These are phyloP conservation scores for Primulina eburnea DNA, from an alignment of 257 asterid species.

Conservation along the genomic window DNA sequence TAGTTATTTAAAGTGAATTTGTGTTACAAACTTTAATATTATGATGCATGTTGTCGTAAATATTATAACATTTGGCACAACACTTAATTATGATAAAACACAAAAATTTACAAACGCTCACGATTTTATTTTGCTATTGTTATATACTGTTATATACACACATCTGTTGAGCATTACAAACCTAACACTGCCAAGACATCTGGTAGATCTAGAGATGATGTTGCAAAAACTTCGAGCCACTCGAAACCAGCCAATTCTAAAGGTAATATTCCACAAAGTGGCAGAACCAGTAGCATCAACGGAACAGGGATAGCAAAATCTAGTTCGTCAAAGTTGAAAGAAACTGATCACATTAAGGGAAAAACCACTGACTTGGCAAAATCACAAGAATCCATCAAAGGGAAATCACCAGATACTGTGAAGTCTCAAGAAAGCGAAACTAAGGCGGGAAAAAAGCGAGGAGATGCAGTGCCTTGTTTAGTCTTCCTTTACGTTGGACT, in stretches of 20 bases:
- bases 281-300: constrained; percentile 22
- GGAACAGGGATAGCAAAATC: constrained; percentile 40
- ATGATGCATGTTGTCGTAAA: no score
- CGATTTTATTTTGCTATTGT: no score
- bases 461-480: constrained; percentile 29
- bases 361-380: constrained; percentile 35
- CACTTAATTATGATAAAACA: no score
- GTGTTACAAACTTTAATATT: no score
- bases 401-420: constrained; percentile 35
- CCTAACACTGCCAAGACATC: constrained; percentile 43
- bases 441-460: constrained; percentile 59
- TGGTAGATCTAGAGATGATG: constrained; percentile 51
- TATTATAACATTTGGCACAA: no score
- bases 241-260: constrained; percentile 55
- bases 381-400: constrained; percentile 39
- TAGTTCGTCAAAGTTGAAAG: constrained; percentile 56
- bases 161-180: no score
- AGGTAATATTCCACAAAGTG: constrained; percentile 45
- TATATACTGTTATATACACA: no score
- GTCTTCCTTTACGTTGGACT: no score
- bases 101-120: no score
- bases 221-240: constrained; percentile 44
- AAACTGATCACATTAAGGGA: constrained; percentile 41
- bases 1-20: no score
- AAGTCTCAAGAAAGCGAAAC: constrained; percentile 53